Percentiles rank a stretch among this genome's conserved stretches.
These are phyloP conservation scores for Calocera viscosa DNA, from an alignment of 768 basidiomycete genomes.

Conservation along the genomic window DNA sequence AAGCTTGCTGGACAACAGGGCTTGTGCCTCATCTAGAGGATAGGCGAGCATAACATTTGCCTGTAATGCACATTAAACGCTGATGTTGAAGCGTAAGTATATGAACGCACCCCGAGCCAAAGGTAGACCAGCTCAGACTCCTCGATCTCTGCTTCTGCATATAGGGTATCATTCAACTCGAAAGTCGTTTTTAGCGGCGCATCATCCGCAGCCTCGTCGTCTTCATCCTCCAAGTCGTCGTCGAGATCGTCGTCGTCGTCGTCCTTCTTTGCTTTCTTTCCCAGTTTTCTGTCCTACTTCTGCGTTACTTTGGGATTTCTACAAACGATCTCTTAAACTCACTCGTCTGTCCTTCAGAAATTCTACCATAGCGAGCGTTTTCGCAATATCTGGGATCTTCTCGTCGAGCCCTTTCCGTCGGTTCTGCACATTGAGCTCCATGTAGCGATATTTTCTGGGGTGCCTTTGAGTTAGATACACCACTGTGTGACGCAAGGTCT, in stretches of 20 bases:
- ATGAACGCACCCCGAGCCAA: slow-evolving; percentile 77
- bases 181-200: slow-evolving; percentile 67
- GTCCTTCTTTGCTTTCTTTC: slow-evolving; percentile 19
- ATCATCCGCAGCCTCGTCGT: slow-evolving; percentile 27
- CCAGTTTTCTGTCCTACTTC: slow-evolving; percentile 47
- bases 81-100: no score
- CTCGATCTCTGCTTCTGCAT: slow-evolving; percentile 77
- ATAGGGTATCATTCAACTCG: slow-evolving; percentile 92
- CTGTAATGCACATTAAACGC: slow-evolving; percentile 31
- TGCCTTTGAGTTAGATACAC: no score
- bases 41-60: slow-evolving; percentile 98
- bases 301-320: neutral
- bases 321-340: slow-evolving; percentile 21
- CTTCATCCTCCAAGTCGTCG: slow-evolving; percentile 34
- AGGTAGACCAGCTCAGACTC: slow-evolving; percentile 82
- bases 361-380: slow-evolving; percentile 82
- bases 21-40: slow-evolving; percentile 62
- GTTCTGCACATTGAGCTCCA: slow-evolving; percentile 78
- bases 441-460: slow-evolving; percentile 91
- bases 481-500: neutral
- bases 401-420: slow-evolving; percentile 69
- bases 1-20: slow-evolving; percentile 64
- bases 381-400: slow-evolving; percentile 92
- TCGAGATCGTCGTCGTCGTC: slow-evolving; percentile 45
- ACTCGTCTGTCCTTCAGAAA: slow-evolving; percentile 63